Evolutionary conservation across 106 monocot species (phyloP).

Genomic region (Dioscorea dumetorum): DNA sequence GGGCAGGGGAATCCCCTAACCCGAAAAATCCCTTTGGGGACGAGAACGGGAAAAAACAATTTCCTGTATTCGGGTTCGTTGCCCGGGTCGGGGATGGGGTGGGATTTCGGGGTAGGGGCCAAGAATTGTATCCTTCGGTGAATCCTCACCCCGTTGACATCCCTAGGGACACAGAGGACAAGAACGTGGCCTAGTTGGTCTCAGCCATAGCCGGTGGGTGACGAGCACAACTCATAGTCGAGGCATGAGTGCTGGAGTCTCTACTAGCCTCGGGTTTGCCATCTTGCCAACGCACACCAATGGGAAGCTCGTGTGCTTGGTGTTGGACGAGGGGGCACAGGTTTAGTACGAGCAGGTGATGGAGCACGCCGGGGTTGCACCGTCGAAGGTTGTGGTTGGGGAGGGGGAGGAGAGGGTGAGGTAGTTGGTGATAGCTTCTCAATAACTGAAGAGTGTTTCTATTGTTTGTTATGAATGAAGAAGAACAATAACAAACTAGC

Average conservation of each 20-base stretch:
- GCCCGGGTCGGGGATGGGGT: too few species aligned
- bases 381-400: constrained; percentile 13
- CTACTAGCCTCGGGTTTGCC: constrained; percentile 34
- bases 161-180: constrained; percentile 12
- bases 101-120: too few species aligned
- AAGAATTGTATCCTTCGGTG: too few species aligned
- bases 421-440: too few species aligned
- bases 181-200: constrained; percentile 66
- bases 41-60: too few species aligned
- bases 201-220: constrained; percentile 89
- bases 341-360: constrained; percentile 6
- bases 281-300: constrained; percentile 40
- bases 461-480: too few species aligned
- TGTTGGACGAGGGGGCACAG: constrained; percentile 21
- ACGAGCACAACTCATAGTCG: constrained; percentile 49
- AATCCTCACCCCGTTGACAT: too few species aligned
- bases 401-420: constrained; percentile 35
- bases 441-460: too few species aligned
- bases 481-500: too few species aligned
- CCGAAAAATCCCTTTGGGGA: too few species aligned
- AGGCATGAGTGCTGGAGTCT: constrained; percentile 24
- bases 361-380: constrained; percentile 1
- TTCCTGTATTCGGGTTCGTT: too few species aligned
- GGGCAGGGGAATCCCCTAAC: too few species aligned
- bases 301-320: constrained; percentile 38